A percentile compares a stretch with the other conserved stretches of the same genome.
phyloP scores from a whole-genome alignment of 1,139 yeast species.

The Kodamaea derodonti region DNA sequence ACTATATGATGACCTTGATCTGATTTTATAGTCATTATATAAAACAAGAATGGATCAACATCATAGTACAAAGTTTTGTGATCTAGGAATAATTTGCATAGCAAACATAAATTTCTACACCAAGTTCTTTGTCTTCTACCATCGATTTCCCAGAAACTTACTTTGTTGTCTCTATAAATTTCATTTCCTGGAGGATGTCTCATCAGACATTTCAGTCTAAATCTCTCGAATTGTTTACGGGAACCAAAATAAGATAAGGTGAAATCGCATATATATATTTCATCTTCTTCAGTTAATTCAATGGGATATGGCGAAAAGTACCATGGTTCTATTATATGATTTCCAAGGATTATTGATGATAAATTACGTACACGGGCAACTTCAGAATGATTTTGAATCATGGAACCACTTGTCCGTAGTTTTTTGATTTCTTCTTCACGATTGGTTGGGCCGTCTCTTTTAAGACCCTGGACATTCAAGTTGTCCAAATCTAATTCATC shows the following conservation, averaged over 20 bases:
- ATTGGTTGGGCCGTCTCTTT: conserved; percentile 61
- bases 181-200: conserved; percentile 98
- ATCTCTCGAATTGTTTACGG: conserved; percentile 85
- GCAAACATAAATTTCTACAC: conserved; percentile 90
- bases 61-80: conserved; percentile 95
- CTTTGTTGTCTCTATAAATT: conserved; percentile 81
- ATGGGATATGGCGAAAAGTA: conserved; percentile 96
- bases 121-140: conserved; percentile 94
- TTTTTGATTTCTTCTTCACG: conserved; percentile 92
- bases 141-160: conserved; percentile 87
- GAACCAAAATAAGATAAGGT: conserved; percentile 88
- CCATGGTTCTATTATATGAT: conserved; percentile 96
- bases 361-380: conserved; percentile 89
- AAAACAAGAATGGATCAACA: conserved; percentile 93
- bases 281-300: conserved; percentile 89
- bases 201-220: conserved; percentile 77
- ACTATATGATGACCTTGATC: conserved; percentile 91
- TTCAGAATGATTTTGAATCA: conserved; percentile 89
- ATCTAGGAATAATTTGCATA: conserved; percentile 85
- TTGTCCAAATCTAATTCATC: conserved; percentile 86
- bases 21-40: conserved; percentile 89
- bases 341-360: conserved; percentile 75
- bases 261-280: conserved; percentile 86
- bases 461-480: conserved; percentile 77
- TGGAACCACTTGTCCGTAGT: conserved; percentile 88